Evolutionary conservation across 306 rosid species (phyloP).

Genomic region (Prunus padus): DNA sequence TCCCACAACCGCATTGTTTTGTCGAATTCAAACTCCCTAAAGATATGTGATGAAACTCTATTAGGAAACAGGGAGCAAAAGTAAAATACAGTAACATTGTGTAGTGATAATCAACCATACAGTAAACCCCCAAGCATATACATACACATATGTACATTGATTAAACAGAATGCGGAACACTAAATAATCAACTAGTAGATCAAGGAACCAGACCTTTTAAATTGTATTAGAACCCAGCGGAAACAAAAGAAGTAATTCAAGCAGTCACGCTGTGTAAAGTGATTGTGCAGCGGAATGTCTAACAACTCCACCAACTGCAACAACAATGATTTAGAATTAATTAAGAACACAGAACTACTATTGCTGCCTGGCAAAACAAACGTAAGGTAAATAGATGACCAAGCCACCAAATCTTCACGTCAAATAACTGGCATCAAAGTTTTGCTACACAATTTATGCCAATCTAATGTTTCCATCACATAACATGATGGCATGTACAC

Average conservation of each 20-base stretch:
- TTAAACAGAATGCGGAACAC: neutral
- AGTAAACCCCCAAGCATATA: neutral
- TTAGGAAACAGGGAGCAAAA: neutral
- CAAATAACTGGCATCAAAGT: too few species aligned
- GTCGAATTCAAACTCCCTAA: conserved; percentile 82
- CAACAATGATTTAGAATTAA: conserved; percentile 24
- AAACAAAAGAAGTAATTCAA: conserved; percentile 96
- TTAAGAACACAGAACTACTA: conserved; percentile 15
- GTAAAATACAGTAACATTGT: neutral
- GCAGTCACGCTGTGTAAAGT: conserved; percentile 89
- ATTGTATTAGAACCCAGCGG: conserved; percentile 97
- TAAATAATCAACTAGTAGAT: conserved; percentile 1
- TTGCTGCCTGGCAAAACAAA: conserved; percentile 7
- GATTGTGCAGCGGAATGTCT: conserved; percentile 81
- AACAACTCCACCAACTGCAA: conserved; percentile 94
- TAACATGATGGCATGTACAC: too few species aligned
- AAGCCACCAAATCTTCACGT: too few species aligned
- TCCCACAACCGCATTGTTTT: conserved; percentile 91
- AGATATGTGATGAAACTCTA: conserved; percentile 10
- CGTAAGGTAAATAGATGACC: neutral
- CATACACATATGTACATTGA: neutral
- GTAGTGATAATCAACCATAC: neutral
- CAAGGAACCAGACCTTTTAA: conserved; percentile 70
- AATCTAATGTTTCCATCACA: too few species aligned
- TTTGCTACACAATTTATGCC: neutral